phyloP scores from a whole-genome alignment of 106 monocot species.

The Cymbidium sinense region DNA sequence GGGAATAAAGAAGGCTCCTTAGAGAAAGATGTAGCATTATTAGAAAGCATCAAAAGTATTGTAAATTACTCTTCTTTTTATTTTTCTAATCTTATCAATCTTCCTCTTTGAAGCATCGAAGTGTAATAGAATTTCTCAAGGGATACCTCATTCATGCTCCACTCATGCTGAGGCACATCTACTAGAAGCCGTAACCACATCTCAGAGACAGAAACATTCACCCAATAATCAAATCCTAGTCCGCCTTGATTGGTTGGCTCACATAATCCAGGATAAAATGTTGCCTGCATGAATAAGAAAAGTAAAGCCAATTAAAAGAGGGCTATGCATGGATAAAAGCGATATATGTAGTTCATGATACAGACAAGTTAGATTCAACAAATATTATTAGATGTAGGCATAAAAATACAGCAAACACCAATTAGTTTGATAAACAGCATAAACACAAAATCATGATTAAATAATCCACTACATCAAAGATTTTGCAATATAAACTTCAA shows the following conservation, averaged over 20 bases:
- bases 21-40: neutral
- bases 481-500: neutral
- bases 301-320: neutral
- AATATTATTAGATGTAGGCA: neutral
- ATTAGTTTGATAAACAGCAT: neutral
- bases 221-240: constrained; percentile 89
- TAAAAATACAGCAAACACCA: neutral
- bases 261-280: constrained; percentile 95
- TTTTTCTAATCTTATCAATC: neutral
- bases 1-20: neutral
- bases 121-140: neutral
- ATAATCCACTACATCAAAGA: neutral
- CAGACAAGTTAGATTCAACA: neutral
- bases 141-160: constrained; percentile 93
- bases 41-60: neutral
- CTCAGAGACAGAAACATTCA: constrained; percentile 73
- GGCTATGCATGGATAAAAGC: neutral
- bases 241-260: constrained; percentile 88
- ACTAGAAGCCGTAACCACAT: constrained; percentile 94
- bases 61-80: no score
- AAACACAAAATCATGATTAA: neutral
- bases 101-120: neutral
- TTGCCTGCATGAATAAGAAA: constrained; percentile 45
- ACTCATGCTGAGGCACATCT: constrained; percentile 67
- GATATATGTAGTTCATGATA: neutral